phyloP scores from a whole-genome alignment of 176 grass and related monocot genomes.

The Stipa capillata region DNA sequence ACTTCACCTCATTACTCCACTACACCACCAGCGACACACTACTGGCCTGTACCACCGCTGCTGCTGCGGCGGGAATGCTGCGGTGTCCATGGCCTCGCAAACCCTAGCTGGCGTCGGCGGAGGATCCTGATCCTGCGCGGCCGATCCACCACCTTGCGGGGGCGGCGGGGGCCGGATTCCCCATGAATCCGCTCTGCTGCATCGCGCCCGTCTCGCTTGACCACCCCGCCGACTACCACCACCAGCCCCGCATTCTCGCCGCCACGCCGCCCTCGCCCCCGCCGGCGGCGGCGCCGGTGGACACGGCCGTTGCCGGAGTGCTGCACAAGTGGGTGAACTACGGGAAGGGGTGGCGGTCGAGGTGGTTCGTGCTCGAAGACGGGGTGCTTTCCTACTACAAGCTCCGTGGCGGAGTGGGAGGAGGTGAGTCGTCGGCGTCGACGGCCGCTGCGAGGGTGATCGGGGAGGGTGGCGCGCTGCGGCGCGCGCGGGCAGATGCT shows the following conservation, averaged over 20 bases:
- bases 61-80: constrained; percentile 2
- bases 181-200: constrained; percentile 83
- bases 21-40: neutral
- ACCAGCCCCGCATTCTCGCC: constrained; percentile 23
- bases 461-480: constrained; percentile 39
- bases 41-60: neutral
- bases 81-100: constrained; percentile 27
- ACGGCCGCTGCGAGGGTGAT: constrained; percentile 47
- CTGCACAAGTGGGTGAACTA: constrained; percentile 99
- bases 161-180: neutral
- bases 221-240: constrained; percentile 17
- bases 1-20: neutral
- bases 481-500: constrained; percentile 18
- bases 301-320: constrained; percentile 35
- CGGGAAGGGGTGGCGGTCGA: constrained; percentile 79
- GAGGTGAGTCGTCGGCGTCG: neutral
- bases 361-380: constrained; percentile 84
- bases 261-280: neutral
- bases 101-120: neutral
- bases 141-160: constrained; percentile 2
- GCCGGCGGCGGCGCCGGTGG: neutral
- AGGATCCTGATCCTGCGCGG: neutral
- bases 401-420: constrained; percentile 47
- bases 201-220: constrained; percentile 84
- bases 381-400: constrained; percentile 93